Evolutionary conservation across 2,329 filamentous ascomycete species (phyloP).

Genomic region (Fusarium decemcellulare): DNA sequence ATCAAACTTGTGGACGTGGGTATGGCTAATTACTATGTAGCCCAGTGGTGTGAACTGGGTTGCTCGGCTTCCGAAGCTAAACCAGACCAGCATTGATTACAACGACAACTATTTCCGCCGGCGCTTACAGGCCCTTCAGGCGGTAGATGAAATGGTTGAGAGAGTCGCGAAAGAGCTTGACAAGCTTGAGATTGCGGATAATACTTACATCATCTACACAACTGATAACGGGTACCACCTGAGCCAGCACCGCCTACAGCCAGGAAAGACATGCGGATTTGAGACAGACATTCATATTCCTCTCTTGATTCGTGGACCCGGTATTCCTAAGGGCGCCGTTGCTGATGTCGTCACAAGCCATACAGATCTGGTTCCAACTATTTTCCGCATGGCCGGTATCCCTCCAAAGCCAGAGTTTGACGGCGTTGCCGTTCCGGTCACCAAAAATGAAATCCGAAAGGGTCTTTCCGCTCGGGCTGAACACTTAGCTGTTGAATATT

Average conservation of each 20-base stretch:
- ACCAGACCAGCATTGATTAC: constrained; percentile 42
- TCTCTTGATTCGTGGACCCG: constrained; percentile 64
- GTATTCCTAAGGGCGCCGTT: constrained; percentile 53
- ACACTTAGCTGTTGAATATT: constrained; percentile 60
- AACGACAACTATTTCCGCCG: constrained; percentile 58
- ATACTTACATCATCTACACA: constrained; percentile 67
- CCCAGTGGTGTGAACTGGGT: neutral
- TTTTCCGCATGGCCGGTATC: constrained; percentile 55
- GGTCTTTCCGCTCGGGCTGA: constrained; percentile 45
- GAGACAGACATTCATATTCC: constrained; percentile 68
- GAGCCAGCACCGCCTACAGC: constrained; percentile 64
- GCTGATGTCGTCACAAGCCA: neutral
- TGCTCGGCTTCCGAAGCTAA: neutral
- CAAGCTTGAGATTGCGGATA: constrained; percentile 50
- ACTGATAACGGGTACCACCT: constrained; percentile 69
- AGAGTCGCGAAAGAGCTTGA: constrained; percentile 54
- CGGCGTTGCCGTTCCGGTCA: constrained; percentile 46
- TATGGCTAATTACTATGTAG: too few relatives aligned
- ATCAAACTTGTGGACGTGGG: too few relatives aligned
- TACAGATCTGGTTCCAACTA: constrained; percentile 66
- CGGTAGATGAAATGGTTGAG: constrained; percentile 62
- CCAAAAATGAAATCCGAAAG: constrained; percentile 51
- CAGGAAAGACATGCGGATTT: constrained; percentile 66
- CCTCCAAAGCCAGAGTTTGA: constrained; percentile 63
- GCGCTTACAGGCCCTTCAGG: constrained; percentile 59